phyloP scores from a whole-genome alignment of 108 stramenopile species.

The Seminavis robusta region DNA sequence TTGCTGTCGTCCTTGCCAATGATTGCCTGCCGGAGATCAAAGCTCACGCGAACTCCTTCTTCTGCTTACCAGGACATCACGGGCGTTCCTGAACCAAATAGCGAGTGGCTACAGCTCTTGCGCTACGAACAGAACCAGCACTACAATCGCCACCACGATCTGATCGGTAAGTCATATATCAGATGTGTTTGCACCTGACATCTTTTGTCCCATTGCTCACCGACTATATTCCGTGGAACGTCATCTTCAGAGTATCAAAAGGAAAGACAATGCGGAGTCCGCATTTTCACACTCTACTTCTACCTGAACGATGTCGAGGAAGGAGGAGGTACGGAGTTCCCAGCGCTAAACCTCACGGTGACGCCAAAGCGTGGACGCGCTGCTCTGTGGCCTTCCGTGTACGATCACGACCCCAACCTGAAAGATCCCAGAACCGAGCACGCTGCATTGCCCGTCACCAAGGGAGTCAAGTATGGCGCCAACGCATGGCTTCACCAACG shows the following conservation, averaged over 20 bases:
- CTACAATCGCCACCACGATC: constrained; percentile 34
- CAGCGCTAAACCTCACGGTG: constrained; percentile 54
- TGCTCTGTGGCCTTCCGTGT: constrained; percentile 76
- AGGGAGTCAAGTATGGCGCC: constrained; percentile 83
- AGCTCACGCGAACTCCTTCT: too few relatives aligned
- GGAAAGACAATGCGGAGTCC: constrained; percentile 51
- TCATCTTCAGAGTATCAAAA: constrained; percentile 24
- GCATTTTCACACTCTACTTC: constrained; percentile 66
- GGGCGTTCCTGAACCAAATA: constrained; percentile 46
- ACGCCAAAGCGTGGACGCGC: constrained; percentile 69
- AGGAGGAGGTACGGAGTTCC: constrained; percentile 86
- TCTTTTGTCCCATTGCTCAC: constrained; percentile 18
- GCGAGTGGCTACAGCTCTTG: constrained; percentile 76
- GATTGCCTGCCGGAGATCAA: too few relatives aligned
- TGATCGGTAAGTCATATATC: too few relatives aligned
- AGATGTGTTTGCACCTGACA: too few relatives aligned
- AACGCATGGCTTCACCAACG: constrained; percentile 89
- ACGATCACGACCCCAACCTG: constrained; percentile 53
- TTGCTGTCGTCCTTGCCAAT: too few relatives aligned
- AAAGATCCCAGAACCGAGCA: constrained; percentile 71
- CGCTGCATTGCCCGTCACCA: constrained; percentile 72
- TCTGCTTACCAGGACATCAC: constrained; percentile 45
- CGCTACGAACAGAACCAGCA: constrained; percentile 56
- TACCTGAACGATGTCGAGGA: constrained; percentile 85
- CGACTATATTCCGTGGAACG: constrained; percentile 33